Percentiles rank a stretch among this genome's conserved stretches.
Evolutionary conservation across 345 rosid species (phyloP).

Genomic region (Bruguiera sexangula): DNA sequence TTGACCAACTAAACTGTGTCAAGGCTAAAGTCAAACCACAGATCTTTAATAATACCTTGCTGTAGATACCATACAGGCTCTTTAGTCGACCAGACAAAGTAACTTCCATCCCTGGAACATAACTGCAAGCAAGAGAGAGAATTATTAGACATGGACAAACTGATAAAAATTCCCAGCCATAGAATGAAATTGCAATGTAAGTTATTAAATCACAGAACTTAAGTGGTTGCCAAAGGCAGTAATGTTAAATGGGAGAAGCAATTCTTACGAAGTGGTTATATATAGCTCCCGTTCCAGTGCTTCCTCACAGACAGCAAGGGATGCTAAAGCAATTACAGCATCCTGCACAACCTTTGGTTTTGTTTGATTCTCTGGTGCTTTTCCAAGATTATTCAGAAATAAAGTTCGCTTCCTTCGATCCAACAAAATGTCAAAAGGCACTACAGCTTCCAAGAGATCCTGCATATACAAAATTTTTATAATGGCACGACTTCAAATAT

Average conservation of each 20-base stretch:
- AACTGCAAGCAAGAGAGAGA: slow-evolving; percentile 42
- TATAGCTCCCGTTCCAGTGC: slow-evolving; percentile 57
- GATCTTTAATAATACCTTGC: slow-evolving; percentile 47
- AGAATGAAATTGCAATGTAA: not conserved
- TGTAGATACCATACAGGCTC: slow-evolving; percentile 62
- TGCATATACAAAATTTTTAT: slow-evolving; percentile 18
- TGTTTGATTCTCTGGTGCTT: slow-evolving; percentile 32
- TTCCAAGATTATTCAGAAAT: slow-evolving; percentile 43
- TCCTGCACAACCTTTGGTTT: slow-evolving; percentile 59
- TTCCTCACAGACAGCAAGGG: slow-evolving; percentile 61
- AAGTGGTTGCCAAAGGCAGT: slow-evolving; percentile 7
- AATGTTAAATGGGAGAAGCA: slow-evolving; percentile 15
- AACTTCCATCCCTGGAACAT: slow-evolving; percentile 79
- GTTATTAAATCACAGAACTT: too few relatives aligned
- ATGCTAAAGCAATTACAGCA: slow-evolving; percentile 66
- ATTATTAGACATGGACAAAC: slow-evolving; percentile 6
- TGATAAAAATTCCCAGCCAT: not conserved
- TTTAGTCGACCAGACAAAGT: slow-evolving; percentile 63
- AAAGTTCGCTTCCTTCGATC: slow-evolving; percentile 51
- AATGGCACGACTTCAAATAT: slow-evolving; percentile 4
- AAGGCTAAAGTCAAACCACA: not conserved
- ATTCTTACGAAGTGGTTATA: slow-evolving; percentile 63
- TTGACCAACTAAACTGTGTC: not conserved
- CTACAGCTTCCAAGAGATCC: slow-evolving; percentile 75
- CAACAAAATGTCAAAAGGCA: slow-evolving; percentile 61